A percentile compares a stretch with the other conserved stretches of the same genome.
Evolutionary conservation across 75 land plant species (phyloP).

Genomic region (Picea sitchensis): DNA sequence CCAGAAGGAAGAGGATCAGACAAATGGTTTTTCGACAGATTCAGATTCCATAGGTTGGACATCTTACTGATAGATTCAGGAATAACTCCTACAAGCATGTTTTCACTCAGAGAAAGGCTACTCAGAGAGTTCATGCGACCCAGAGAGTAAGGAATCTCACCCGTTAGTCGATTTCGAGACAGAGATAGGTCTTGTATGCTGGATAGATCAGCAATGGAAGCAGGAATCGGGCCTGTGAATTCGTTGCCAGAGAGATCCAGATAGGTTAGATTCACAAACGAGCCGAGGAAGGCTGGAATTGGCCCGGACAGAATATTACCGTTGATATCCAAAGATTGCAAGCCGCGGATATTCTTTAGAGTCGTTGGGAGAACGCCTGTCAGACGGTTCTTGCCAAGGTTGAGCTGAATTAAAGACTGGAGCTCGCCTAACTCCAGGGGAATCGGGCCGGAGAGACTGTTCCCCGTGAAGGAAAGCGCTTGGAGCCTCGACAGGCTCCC

Average conservation of each 20-base stretch:
- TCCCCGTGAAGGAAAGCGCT: slow-evolving; percentile 38
- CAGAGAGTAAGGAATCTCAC: slow-evolving; percentile 57
- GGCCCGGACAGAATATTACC: slow-evolving; percentile 49
- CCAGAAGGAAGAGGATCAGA: slow-evolving; percentile 37
- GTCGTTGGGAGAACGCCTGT: slow-evolving; percentile 49
- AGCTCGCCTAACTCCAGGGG: slow-evolving; percentile 47
- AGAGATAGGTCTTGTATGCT: slow-evolving; percentile 32
- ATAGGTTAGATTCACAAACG: slow-evolving; percentile 37
- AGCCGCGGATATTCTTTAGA: slow-evolving; percentile 17
- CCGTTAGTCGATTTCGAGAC: slow-evolving; percentile 54
- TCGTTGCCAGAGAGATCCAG: slow-evolving; percentile 68
- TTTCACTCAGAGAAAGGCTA: slow-evolving; percentile 35
- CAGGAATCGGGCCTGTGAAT: slow-evolving; percentile 66
- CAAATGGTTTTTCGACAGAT: slow-evolving; percentile 50
- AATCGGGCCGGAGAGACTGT: slow-evolving; percentile 43
- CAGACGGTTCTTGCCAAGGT: slow-evolving; percentile 41
- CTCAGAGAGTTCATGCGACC: slow-evolving; percentile 37
- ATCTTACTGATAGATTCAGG: slow-evolving; percentile 47
- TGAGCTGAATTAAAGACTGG: slow-evolving; percentile 27
- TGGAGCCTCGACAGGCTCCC: slow-evolving; percentile 27
- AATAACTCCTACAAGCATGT: slow-evolving; percentile 41
- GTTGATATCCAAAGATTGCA: slow-evolving; percentile 50
- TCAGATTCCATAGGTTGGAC: slow-evolving; percentile 50
- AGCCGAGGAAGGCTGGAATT: slow-evolving; percentile 49
- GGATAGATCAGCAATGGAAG: slow-evolving; percentile 26